Percentiles rank a stretch among this genome's conserved stretches.
phyloP scores from a whole-genome alignment of 1,139 yeast species.

The Hansenula sp. region DNA sequence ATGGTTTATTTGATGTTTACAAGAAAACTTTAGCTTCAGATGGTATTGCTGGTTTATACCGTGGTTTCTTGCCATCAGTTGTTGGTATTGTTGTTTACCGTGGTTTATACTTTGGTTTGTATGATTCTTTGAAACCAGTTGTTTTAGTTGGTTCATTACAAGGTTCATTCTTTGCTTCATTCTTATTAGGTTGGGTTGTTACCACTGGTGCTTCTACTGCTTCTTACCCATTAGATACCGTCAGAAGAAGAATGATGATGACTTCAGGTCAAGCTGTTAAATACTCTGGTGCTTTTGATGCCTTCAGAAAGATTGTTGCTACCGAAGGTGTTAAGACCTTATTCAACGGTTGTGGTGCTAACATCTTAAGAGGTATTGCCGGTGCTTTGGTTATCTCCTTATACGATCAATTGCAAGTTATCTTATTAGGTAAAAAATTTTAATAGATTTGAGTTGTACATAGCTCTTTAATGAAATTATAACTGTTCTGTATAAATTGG shows the following conservation, averaged over 20 bases:
- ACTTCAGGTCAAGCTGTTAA: conserved; percentile 79
- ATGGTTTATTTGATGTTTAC: conserved; percentile 75
- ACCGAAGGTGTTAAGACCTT: conserved; percentile 69
- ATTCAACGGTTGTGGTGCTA: conserved; percentile 87
- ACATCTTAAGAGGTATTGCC: conserved; percentile 85
- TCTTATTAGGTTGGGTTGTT: conserved; percentile 76
- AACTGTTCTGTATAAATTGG: conserved; percentile 2
- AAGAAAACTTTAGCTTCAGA: conserved; percentile 71
- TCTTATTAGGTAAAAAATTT: conserved; percentile 73
- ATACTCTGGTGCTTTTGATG: conserved; percentile 73
- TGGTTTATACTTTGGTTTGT: conserved; percentile 80
- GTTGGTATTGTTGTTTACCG: conserved; percentile 79
- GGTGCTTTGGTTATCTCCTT: conserved; percentile 83
- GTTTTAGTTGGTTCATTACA: conserved; percentile 68
- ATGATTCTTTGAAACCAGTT: conserved; percentile 77
- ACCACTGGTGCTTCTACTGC: conserved; percentile 79
- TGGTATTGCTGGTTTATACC: conserved; percentile 78
- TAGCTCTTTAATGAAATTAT: conserved; percentile 11
- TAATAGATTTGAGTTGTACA: conserved; percentile 27
- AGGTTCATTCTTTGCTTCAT: conserved; percentile 70
- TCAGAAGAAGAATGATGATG: conserved; percentile 89
- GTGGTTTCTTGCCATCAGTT: conserved; percentile 83
- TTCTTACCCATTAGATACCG: conserved; percentile 78
- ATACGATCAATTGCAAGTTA: conserved; percentile 74
- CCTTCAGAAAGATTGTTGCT: conserved; percentile 66